Evolutionary conservation across 23 red algal genomes (phyloP), one percentile per base, ranked within the genome.

Genomic region (Gracilaria caudata): DNA sequence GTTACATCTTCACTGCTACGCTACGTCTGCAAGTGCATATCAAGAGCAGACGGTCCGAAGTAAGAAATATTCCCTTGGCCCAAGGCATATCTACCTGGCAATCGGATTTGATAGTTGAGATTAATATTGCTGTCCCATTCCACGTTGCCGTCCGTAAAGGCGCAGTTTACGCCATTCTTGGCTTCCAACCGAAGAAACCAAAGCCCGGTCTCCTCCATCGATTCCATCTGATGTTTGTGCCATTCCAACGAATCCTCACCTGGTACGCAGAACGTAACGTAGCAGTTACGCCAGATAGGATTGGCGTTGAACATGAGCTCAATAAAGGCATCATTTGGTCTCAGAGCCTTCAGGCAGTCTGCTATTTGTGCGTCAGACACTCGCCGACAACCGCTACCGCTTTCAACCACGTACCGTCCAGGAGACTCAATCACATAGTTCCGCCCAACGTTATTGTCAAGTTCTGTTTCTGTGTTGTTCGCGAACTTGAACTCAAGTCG

Each of bases 391-490:
- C 85, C 85, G n/a, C 23, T 75, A 11, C 55, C 68, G 56, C 37
- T 65, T 79, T 78, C 85, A 38, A 89, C 74, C 11, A 89, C 85
- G 30, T 89, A 89, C 16, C 85, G 85, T 4, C 85, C 85, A 26
- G 68, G 72, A 54, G 51, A 36, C 41, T 68, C 64, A 51, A 89
- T 63, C 24, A 89, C 2, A 34, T 79, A 89, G 44, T 89, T 89
- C 33, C 72, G 70, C 21, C 85, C 85, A 7, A 44, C 21, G 32
- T 89, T 89, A 33, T 68, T 51, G 51, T 89, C 85, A 26, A 89
- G 68, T 19, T 75, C 74, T 79, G 68, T 44, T 8, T 24, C 71
- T 33, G 26, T 63, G 3, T 26, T 38, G 45, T 76, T 89, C 36
- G 85, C 85, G 0, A 89, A 60, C 64, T 73, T 68, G 74, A 89